Percentiles rank a stretch among this genome's conserved stretches.
These are phyloP conservation scores for Trifolium subterraneum DNA, from an alignment of 306 rosid genomes.

Conservation along the genomic window DNA sequence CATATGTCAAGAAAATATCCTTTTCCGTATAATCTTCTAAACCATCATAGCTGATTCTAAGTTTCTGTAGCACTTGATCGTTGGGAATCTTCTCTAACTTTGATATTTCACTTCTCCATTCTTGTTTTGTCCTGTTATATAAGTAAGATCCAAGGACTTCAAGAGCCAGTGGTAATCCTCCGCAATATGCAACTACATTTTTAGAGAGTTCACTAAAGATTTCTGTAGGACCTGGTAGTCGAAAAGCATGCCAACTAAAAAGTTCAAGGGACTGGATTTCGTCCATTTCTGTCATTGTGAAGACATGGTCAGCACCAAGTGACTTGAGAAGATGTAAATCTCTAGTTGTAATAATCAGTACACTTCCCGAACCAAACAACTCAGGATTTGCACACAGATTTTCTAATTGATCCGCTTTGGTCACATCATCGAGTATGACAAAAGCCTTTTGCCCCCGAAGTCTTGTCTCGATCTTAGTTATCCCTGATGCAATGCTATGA, in stretches of 20 bases:
- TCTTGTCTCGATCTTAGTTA: background rate
- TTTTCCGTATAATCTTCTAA: background rate
- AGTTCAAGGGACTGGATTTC: slow-evolving; percentile 34
- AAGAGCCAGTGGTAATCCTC: slow-evolving; percentile 55
- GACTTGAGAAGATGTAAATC: slow-evolving; percentile 27
- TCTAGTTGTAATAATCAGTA: slow-evolving; percentile 45
- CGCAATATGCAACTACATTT: slow-evolving; percentile 24
- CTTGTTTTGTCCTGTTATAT: background rate
- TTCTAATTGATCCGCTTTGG: background rate
- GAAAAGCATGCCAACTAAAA: too few relatives aligned
- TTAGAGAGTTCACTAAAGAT: slow-evolving; percentile 22
- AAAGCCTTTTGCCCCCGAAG: background rate
- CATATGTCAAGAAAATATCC: slow-evolving; percentile 54
- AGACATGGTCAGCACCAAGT: background rate
- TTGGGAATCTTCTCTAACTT: slow-evolving; percentile 45
- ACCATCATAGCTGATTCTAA: slow-evolving; percentile 38
- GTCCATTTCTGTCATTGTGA: slow-evolving; percentile 17
- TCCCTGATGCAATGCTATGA: background rate
- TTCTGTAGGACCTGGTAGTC: background rate
- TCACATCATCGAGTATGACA: slow-evolving; percentile 31
- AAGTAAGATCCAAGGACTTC: slow-evolving; percentile 50
- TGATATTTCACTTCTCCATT: slow-evolving; percentile 41
- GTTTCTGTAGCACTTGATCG: slow-evolving; percentile 29
- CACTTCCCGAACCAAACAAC: slow-evolving; percentile 41
- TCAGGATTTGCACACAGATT: background rate